phyloP scores from a whole-genome alignment of 2,329 filamentous ascomycete species.

The Trichoderma oligosporum region DNA sequence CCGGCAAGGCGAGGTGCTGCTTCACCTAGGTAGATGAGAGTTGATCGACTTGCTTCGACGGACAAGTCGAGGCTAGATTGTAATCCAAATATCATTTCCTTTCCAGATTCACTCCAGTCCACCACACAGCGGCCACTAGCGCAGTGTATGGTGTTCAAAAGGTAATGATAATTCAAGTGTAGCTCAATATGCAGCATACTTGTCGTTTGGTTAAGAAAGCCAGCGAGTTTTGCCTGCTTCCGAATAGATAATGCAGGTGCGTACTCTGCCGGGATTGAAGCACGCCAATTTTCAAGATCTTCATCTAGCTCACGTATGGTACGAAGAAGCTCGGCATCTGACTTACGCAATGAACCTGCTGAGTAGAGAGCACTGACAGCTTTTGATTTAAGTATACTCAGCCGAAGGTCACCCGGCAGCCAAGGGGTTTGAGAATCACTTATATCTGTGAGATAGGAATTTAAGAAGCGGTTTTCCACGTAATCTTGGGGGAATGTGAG shows the following conservation, averaged over 20 bases:
- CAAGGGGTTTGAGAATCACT: slow-evolving; percentile 30
- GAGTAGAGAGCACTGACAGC: slow-evolving; percentile 49
- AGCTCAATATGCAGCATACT: slow-evolving; percentile 47
- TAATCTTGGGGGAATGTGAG: slow-evolving; percentile 44
- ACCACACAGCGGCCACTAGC: slow-evolving; percentile 50
- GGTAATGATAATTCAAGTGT: slow-evolving; percentile 53
- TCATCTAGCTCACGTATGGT: slow-evolving; percentile 55
- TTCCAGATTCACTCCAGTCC: slow-evolving; percentile 25
- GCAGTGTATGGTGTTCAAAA: slow-evolving; percentile 53
- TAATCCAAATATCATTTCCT: slow-evolving; percentile 39
- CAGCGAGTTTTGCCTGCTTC: slow-evolving; percentile 28
- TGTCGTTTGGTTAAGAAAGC: slow-evolving; percentile 28
- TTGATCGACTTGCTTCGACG: slow-evolving; percentile 54
- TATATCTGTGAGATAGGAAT: not conserved
- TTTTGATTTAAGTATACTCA: slow-evolving; percentile 51
- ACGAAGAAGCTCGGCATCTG: slow-evolving; percentile 51
- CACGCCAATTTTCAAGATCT: slow-evolving; percentile 53
- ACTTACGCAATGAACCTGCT: slow-evolving; percentile 43
- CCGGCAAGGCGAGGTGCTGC: slow-evolving; percentile 41
- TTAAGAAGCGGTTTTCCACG: slow-evolving; percentile 24
- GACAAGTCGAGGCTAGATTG: slow-evolving; percentile 51
- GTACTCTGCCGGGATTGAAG: slow-evolving; percentile 42
- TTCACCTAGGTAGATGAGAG: slow-evolving; percentile 45
- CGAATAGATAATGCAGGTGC: slow-evolving; percentile 46
- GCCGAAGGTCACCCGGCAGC: slow-evolving; percentile 44